Evolutionary conservation across 768 basidiomycete genomes (phyloP), one percentile per base, ranked within the genome.

Genomic region (Xerocomus potaroensis): DNA sequence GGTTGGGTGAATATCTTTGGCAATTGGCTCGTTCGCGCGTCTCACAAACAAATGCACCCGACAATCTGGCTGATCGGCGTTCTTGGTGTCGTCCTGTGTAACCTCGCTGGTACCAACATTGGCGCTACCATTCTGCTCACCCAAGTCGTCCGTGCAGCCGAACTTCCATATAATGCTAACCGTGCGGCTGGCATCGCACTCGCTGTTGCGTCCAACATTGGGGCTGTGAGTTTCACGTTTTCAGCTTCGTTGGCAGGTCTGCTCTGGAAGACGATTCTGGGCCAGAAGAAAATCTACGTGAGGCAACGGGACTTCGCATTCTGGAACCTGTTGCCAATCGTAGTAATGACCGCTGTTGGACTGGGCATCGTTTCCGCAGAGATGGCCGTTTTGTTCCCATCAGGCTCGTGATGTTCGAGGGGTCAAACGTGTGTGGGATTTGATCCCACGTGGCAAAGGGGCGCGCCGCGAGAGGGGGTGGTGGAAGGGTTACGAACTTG

Each of bases 1-100:
- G 91, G 91, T 22, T 98, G 94, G 92, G 90, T 95, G 8, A 73
- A 80, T 11, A 74, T 93, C 19, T 95, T 94, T 60, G 84, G 81
- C 0, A 55, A 55, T 3, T 90, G 89, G 87, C 72, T 84, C 29
- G 60, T 71, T 43, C 71, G 56, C 58, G 83, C 66, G 15, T 72
- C 72, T 0, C 42, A 47, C 1, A 56, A 67, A 0, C 53, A 76
- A 37, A 71, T 79, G 49, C 68, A 74, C 45, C 71, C 76, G 3
- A 70, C 77, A 5, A 72, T 86, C 27, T 85, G 80, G 77, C 55
- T 87, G 43, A 75, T 91, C 58, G 86, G 86, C 30, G 69, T 84
- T 18, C 67, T 90, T 30, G 78, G 84, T 5, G 83, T 91, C 31
- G 61, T 90, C 32, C 71, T 89, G 19, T 91, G 88, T 64, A 90